A percentile compares a stretch with the other conserved stretches of the same genome.
These are phyloP conservation scores for Podaxis rugospora DNA, from an alignment of 768 basidiomycete species.

Conservation along the genomic window DNA sequence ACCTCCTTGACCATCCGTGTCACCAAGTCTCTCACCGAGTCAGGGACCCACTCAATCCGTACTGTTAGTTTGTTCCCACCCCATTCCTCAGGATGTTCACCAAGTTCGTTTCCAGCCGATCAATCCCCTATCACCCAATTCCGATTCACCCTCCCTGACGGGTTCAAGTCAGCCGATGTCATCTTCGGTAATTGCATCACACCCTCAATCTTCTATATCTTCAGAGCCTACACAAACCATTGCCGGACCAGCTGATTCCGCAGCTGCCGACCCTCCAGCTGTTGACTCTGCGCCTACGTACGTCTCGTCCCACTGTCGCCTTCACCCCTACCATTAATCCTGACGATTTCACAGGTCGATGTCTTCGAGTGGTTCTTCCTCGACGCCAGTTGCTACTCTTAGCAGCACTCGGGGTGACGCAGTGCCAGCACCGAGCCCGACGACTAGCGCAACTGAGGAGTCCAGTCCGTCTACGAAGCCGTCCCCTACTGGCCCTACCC, in stretches of 20 bases:
- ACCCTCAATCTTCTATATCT: slow-evolving; percentile 4
- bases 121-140: slow-evolving; percentile 4
- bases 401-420: background rate
- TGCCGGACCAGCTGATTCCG: background rate
- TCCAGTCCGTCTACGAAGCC: background rate
- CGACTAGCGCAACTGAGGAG: background rate
- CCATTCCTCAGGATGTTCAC: background rate
- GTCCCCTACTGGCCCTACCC: background rate
- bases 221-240: background rate
- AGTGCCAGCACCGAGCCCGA: background rate
- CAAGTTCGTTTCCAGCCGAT: background rate
- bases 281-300: background rate
- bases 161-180: slow-evolving; percentile 4
- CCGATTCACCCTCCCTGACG: background rate
- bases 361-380: background rate
- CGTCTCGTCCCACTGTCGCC: background rate
- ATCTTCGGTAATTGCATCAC: slow-evolving; percentile 5
- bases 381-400: background rate
- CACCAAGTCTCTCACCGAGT: background rate
- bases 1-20: background rate
- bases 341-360: slow-evolving; percentile 4
- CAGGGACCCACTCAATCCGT: background rate
- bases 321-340: background rate
- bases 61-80: background rate
- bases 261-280: background rate